Percentiles rank a stretch among this genome's conserved stretches.
Conservation (phyloP, 768 basidiomycete species). For the Mycena vulgaris region DNA sequence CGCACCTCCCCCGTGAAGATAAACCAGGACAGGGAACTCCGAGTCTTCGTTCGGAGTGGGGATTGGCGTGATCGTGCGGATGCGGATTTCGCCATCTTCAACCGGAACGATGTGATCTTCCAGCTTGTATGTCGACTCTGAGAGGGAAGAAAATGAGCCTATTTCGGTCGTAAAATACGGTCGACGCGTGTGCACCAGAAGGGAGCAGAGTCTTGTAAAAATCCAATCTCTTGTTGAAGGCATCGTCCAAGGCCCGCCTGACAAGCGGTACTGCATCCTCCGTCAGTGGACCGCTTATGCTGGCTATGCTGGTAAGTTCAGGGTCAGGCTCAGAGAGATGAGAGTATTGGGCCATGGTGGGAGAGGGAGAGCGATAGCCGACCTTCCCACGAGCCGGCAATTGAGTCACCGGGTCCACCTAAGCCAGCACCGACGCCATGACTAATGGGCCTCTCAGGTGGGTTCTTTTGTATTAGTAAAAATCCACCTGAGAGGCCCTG, state of each 20-base stretch:
- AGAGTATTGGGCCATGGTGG: conserved; percentile 2
- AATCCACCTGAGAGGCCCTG: too few relatives aligned
- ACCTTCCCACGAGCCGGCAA: too few relatives aligned
- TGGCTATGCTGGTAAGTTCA: conserved; percentile 8
- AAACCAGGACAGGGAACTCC: conserved; percentile 5
- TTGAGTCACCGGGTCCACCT: too few relatives aligned
- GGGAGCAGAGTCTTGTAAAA: conserved; percentile 1
- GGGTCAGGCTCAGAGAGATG: not conserved
- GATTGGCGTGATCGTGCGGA: not conserved
- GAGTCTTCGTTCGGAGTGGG: not conserved
- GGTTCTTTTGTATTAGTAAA: too few relatives aligned
- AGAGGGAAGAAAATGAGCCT: not conserved
- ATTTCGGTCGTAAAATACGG: not conserved
- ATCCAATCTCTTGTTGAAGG: conserved; percentile 12
- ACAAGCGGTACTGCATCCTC: conserved; percentile 13
- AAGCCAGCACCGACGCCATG: too few relatives aligned
- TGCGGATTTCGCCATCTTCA: conserved; percentile 9
- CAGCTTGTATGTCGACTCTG: conserved; percentile 2
- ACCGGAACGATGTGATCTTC: conserved; percentile 3
- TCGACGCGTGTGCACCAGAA: not conserved
- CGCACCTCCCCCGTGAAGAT: conserved; percentile 8
- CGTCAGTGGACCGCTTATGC: conserved; percentile 3
- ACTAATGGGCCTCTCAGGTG: too few relatives aligned
- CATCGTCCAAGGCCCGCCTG: conserved; percentile 3
- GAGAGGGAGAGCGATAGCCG: too few relatives aligned